Evolutionary conservation across 2,329 filamentous ascomycete species (phyloP), one percentile per base, ranked within the genome.

Genomic region (Septoria linicola): DNA sequence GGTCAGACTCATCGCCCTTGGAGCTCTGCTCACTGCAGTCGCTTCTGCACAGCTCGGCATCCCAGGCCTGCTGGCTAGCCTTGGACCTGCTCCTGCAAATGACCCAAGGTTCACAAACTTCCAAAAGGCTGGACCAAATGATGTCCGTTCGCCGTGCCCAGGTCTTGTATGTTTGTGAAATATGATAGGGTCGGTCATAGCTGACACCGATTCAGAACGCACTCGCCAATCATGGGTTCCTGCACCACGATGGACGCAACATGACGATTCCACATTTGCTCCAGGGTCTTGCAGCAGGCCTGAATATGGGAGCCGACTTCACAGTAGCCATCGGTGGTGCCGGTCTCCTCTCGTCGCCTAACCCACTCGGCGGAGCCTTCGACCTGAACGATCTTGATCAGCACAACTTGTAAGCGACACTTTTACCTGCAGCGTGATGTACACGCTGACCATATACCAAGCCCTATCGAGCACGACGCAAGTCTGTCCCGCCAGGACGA

Each of bases 381-480:
- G 57, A 63, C 35, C 53, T 66, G 17, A 53, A 63, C 50, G 54
- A 63, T 39, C 50, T 66, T 2, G 58, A 62, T 35, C 51, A 60
- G 32, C 63, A 71, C 55, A 66, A 69, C 53, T 66, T 66, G 39
- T 49, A 25, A 49, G 36, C 19, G 11, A 6, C 8, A 3, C 41
- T n/a, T n/a, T n/a, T n/a, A n/a, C n/a, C n/a, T n/a, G n/a, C n/a
- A n/a, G n/a, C n/a, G n/a, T n/a, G n/a, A n/a, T n/a, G n/a, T n/a
- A n/a, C n/a, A n/a, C n/a, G n/a, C n/a, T n/a, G n/a, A n/a, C n/a
- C n/a, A n/a, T n/a, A n/a, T n/a, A n/a, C 41, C 14, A n/a, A n/a
- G n/a, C n/a, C n/a, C n/a, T n/a, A 47, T 47, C 40, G 69, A 72
- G 58, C 68, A 72, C 57, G 68, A 71, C 48, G 67, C 62, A 6